Base-by-base conservation (phyloP, 2,329 filamentous ascomycete species). In the Diaporthe sp. region DNA sequence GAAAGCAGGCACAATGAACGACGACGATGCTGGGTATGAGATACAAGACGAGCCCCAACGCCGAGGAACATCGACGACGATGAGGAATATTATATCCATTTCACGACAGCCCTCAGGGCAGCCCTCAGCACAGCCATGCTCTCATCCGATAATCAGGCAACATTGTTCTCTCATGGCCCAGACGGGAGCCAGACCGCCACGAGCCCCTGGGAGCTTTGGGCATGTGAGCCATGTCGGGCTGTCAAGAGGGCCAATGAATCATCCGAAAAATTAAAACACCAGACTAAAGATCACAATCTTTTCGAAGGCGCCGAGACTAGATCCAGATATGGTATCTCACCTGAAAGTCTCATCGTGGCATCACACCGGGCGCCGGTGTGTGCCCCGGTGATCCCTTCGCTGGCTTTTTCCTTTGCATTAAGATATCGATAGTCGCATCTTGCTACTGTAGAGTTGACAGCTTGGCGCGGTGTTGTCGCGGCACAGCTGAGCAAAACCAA, bases 111-210 rank as follows among this genome's bases (percentile, higher is more conserved):
- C 46, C 22, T 53, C 22, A 53, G 8, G 46, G 42, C 49, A 28
- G 65, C 49, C 49, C 34, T 53, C 22, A 53, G 65, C 65, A 53
- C 34, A 53, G 65, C 65, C 65, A 53, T 53, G 13, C 8, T 55
- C 39, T 22, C 65, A 42, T 42, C 49, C 34, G 49, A 70, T 49
- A 42, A 55, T 70, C 34, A 70, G 65, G 65, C 65, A 70, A 28
- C 49, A 55, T 55, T 31, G 12, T 9, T 17, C 13, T 17, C 17
- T 17, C 13, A 55, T 10, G 49, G 49, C 65, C 65, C 34, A 49
- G 46, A 70, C 65, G 46, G 49, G 34, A 70, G 65, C 49, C 46
- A 70, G 49, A 70, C 65, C 65, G 65, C 65, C 65, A 70, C 65
- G 65, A 70, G 12, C 49, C 65, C 65, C 34, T 68, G 46, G 46